These are phyloP conservation scores for Calonectria honghensis DNA, from an alignment of 2,329 filamentous ascomycete genomes.

Conservation along the genomic window DNA sequence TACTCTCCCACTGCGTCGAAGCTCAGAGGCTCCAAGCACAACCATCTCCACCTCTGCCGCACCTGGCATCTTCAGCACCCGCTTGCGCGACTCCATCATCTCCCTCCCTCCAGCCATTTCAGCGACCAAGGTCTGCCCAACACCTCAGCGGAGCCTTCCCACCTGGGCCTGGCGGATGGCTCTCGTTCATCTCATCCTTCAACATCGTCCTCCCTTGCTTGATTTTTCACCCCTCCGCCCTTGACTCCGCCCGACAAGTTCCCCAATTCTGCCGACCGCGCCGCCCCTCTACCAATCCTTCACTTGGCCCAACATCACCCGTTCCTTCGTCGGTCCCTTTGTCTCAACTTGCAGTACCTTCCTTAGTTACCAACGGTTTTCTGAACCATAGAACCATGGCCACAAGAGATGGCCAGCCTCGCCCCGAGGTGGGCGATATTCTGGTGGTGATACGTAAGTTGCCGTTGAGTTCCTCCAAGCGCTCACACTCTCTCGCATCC, in stretches of 20 bases:
- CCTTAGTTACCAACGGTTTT: slow-evolving; percentile 44
- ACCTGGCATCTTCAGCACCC: slow-evolving; percentile 43
- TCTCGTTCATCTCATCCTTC: slow-evolving; percentile 40
- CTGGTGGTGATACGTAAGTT: slow-evolving; percentile 83
- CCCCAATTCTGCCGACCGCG: slow-evolving; percentile 32
- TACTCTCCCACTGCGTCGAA: slow-evolving; percentile 37
- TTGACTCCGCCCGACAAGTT: slow-evolving; percentile 37
- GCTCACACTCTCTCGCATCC: slow-evolving; percentile 4
- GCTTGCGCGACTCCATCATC: slow-evolving; percentile 53
- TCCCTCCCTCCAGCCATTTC: slow-evolving; percentile 49
- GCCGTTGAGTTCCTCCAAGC: slow-evolving; percentile 49
- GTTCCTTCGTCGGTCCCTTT: slow-evolving; percentile 45
- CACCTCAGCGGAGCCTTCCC: slow-evolving; percentile 47
- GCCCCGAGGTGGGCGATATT: slow-evolving; percentile 79
- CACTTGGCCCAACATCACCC: slow-evolving; percentile 48
- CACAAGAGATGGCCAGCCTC: slow-evolving; percentile 63
- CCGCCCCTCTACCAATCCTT: slow-evolving; percentile 47
- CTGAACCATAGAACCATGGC: slow-evolving; percentile 63
- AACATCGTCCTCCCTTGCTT: slow-evolving; percentile 41
- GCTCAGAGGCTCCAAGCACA: slow-evolving; percentile 51
- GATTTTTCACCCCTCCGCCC: slow-evolving; percentile 32
- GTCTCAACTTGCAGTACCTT: slow-evolving; percentile 48
- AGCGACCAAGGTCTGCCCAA: slow-evolving; percentile 44
- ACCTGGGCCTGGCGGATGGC: slow-evolving; percentile 52
- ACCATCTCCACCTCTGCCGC: slow-evolving; percentile 41